These are phyloP conservation scores for Agrostemma githago DNA, from an alignment of 148 eudicot species.

Conservation along the genomic window DNA sequence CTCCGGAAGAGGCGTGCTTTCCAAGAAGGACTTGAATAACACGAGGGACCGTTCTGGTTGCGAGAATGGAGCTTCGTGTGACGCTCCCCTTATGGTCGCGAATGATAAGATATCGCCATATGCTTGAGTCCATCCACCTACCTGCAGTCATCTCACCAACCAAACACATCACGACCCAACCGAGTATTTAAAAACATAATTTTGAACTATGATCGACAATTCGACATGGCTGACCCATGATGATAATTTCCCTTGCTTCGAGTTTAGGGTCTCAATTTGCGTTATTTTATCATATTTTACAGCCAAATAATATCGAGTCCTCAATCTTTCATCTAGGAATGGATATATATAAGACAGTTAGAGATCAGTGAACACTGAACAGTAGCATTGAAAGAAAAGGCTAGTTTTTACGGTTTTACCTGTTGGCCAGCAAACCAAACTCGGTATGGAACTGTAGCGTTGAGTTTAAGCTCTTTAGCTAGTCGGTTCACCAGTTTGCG, in stretches of 20 bases:
- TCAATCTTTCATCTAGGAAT: too few relatives aligned
- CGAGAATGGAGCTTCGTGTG: slow-evolving; percentile 90
- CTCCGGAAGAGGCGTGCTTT: slow-evolving; percentile 63
- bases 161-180: background rate
- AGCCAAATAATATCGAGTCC: too few relatives aligned
- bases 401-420: slow-evolving; percentile 30
- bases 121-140: slow-evolving; percentile 90
- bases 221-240: too few relatives aligned
- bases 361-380: background rate
- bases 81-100: slow-evolving; percentile 85
- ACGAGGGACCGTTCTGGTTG: slow-evolving; percentile 82
- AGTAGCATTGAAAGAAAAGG: background rate
- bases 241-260: too few relatives aligned
- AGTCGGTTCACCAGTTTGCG: slow-evolving; percentile 56
- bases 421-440: slow-evolving; percentile 86
- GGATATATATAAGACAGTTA: too few relatives aligned
- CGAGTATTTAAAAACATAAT: too few relatives aligned
- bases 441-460: slow-evolving; percentile 67
- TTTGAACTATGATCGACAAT: too few relatives aligned
- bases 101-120: slow-evolving; percentile 63
- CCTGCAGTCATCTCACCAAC: slow-evolving; percentile 41
- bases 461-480: slow-evolving; percentile 51
- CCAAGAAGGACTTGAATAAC: slow-evolving; percentile 66
- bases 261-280: too few relatives aligned
- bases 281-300: too few relatives aligned